Conservation (phyloP, 129 eudicot genomes). For the Heracleum sosnowskyi region DNA sequence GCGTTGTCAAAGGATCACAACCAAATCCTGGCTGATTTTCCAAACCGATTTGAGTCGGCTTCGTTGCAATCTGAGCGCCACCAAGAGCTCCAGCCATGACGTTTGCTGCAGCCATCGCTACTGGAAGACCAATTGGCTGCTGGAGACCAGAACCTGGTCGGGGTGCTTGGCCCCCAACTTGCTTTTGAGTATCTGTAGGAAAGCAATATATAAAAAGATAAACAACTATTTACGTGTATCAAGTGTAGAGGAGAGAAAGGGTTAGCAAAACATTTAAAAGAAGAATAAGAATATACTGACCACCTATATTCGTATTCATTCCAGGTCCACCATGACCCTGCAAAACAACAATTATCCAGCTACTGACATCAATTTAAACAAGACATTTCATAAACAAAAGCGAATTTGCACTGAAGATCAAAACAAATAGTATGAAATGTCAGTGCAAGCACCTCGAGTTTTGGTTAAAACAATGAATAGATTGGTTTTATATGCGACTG, state of each 20-base stretch:
- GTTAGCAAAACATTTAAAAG: background rate
- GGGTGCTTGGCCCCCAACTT: conserved; percentile 57
- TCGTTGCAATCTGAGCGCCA: conserved; percentile 47
- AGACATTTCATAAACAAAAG: background rate
- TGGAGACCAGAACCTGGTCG: conserved; percentile 41
- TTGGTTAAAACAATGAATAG: background rate
- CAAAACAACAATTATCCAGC: conserved; percentile 9
- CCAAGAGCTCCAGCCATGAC: conserved; percentile 83
- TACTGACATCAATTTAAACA: background rate
- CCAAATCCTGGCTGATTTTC: conserved; percentile 46
- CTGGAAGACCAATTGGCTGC: conserved; percentile 61
- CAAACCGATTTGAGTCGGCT: conserved; percentile 39
- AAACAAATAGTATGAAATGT: background rate
- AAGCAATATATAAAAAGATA: background rate
- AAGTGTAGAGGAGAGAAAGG: background rate
- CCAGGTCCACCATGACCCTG: conserved; percentile 96
- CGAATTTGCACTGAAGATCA: background rate
- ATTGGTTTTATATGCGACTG: background rate
- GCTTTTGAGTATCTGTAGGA: conserved; percentile 54
- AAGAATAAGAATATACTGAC: conserved; percentile 30
- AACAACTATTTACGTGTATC: background rate
- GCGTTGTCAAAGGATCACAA: conserved; percentile 63
- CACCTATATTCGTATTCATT: conserved; percentile 36
- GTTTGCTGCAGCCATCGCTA: conserved; percentile 77
- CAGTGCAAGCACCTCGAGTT: background rate